Conservation (phyloP, 305 asterid species). For the Fraxinus velutina region DNA sequence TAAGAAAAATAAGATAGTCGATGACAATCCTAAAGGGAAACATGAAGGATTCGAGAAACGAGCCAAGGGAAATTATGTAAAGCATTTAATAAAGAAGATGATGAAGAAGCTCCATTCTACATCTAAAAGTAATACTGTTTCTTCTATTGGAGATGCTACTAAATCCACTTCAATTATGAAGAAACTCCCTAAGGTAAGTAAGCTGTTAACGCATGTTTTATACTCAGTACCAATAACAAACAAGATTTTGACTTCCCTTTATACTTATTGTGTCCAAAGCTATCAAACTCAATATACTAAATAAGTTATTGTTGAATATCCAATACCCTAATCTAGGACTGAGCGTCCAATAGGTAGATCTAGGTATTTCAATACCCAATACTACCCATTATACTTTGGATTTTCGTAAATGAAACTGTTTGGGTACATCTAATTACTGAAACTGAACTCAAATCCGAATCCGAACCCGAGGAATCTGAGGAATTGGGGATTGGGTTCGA, state of each 20-base stretch:
- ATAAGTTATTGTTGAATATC: neutral
- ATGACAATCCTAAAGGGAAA: constrained; percentile 29
- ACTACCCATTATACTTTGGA: neutral
- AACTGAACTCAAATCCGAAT: neutral
- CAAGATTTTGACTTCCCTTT: neutral
- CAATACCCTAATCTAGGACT: neutral
- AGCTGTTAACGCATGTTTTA: too few species aligned
- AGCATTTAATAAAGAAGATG: constrained; percentile 55
- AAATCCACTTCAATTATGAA: constrained; percentile 41
- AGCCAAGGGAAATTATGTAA: constrained; percentile 28
- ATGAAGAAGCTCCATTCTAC: constrained; percentile 48
- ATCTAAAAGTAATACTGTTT: constrained; percentile 32
- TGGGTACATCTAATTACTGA: neutral
- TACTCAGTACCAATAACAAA: neutral
- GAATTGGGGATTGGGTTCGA: too few species aligned
- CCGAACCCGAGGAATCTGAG: too few species aligned
- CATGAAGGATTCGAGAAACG: constrained; percentile 33
- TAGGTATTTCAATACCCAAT: neutral
- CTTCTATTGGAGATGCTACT: constrained; percentile 20
- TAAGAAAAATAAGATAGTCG: constrained; percentile 28
- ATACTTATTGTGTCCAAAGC: neutral
- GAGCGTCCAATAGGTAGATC: neutral
- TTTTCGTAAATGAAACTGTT: too few species aligned
- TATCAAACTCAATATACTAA: neutral
- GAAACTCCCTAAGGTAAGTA: constrained; percentile 43